Conservation (phyloP, 1,284 basidiomycete species). For the Mycosarcoma maydis region DNA sequence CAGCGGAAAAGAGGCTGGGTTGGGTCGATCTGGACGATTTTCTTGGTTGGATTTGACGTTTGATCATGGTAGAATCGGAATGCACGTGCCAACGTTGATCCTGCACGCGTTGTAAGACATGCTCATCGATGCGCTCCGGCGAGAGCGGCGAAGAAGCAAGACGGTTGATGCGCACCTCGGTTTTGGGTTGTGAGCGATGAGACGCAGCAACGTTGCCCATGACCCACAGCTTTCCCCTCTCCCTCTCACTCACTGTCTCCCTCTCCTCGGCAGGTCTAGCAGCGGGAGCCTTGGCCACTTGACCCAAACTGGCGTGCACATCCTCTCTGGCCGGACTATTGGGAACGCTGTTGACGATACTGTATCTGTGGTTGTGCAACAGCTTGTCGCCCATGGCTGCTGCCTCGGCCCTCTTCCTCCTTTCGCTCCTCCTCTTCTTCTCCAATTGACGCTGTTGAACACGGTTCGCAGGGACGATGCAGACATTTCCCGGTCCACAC, state of each 20-base stretch:
- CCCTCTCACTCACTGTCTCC: slow-evolving; percentile 26
- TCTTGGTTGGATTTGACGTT: slow-evolving; percentile 13
- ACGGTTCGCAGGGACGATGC: slow-evolving; percentile 23
- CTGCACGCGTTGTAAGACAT: slow-evolving; percentile 12
- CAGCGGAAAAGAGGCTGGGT: not conserved
- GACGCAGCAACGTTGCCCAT: slow-evolving; percentile 27
- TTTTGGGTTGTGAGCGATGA: not conserved
- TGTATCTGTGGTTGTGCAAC: slow-evolving; percentile 7
- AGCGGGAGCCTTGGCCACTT: slow-evolving; percentile 8
- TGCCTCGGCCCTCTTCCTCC: slow-evolving; percentile 33
- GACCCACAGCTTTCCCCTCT: slow-evolving; percentile 36
- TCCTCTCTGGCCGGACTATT: slow-evolving; percentile 1
- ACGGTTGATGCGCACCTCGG: too few relatives aligned
- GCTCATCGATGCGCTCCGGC: slow-evolving; percentile 5
- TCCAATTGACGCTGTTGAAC: slow-evolving; percentile 15
- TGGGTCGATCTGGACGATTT: slow-evolving; percentile 12
- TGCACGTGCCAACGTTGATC: not conserved
- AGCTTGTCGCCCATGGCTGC: slow-evolving; percentile 22
- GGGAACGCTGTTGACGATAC: not conserved
- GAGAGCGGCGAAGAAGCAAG: too few relatives aligned
- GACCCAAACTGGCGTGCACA: slow-evolving; percentile 8
- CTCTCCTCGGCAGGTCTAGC: slow-evolving; percentile 16
- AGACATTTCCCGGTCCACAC: slow-evolving; percentile 34
- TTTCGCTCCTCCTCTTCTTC: slow-evolving; percentile 31
- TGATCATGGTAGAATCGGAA: not conserved